Percentiles rank a stretch among this genome's conserved stretches.
Conservation (phyloP, 164 flowering plant species). For the Vitis cinerea region DNA sequence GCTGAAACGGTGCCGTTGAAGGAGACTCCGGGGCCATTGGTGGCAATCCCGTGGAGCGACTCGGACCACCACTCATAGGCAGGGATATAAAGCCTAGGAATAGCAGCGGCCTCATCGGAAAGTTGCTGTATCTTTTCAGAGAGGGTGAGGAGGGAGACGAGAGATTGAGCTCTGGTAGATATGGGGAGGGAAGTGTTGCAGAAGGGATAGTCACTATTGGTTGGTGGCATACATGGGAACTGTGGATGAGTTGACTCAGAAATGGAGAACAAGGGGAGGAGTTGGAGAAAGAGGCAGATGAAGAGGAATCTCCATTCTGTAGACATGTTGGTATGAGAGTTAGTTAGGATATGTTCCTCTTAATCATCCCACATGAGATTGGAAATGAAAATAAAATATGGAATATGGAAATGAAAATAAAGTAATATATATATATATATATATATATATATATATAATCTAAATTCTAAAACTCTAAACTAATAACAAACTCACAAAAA, state of each 20-base stretch:
- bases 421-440: no score
- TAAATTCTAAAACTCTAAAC: no score
- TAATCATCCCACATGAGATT: neutral
- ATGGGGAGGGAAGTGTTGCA: slow-evolving; percentile 66
- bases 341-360: neutral
- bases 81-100: slow-evolving; percentile 66
- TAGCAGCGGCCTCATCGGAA: slow-evolving; percentile 51
- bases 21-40: slow-evolving; percentile 79
- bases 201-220: slow-evolving; percentile 43
- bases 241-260: slow-evolving; percentile 6
- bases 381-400: no score
- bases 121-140: slow-evolving; percentile 66
- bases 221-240: slow-evolving; percentile 61
- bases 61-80: slow-evolving; percentile 90
- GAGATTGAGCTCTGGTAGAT: slow-evolving; percentile 50
- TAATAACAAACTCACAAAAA: no score
- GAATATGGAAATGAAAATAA: no score
- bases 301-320: slow-evolving; percentile 10
- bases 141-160: slow-evolving; percentile 65
- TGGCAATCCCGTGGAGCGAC: slow-evolving; percentile 73
- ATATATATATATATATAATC: no score
- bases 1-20: slow-evolving; percentile 49
- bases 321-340: slow-evolving; percentile 12
- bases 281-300: slow-evolving; percentile 14
- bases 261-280: neutral